These are phyloP conservation scores for Fusarium humuli DNA, from an alignment of 2,329 filamentous ascomycete species.

Conservation along the genomic window DNA sequence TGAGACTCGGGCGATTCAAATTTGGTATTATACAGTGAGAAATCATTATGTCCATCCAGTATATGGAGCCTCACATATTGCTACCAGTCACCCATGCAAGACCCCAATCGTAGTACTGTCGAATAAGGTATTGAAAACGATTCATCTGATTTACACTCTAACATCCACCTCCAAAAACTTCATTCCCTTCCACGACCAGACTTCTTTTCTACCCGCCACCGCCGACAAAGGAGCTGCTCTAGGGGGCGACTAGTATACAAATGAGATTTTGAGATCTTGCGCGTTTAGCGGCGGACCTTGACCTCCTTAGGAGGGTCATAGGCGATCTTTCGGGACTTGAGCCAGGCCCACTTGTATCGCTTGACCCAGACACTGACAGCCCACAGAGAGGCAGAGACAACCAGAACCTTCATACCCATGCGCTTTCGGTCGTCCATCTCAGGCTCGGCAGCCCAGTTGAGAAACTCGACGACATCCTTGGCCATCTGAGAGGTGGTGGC, in stretches of 20 bases:
- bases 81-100: conserved; percentile 2
- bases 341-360: conserved; percentile 98
- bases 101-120: conserved; percentile 30
- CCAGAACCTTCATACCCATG: conserved; percentile 98
- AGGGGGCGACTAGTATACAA: conserved; percentile 59
- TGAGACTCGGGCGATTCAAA: background rate
- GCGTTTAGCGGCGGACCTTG: conserved; percentile 61
- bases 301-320: conserved; percentile 80
- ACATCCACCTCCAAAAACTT: conserved; percentile 48
- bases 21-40: background rate
- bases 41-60: background rate
- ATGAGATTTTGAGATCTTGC: conserved; percentile 48
- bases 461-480: conserved; percentile 98
- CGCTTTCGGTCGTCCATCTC: conserved; percentile 99
- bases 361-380: conserved; percentile 96
- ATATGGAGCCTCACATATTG: conserved; percentile 11
- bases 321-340: conserved; percentile 95
- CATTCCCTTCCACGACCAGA: conserved; percentile 47
- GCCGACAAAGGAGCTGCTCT: conserved; percentile 58
- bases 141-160: conserved; percentile 66
- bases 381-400: conserved; percentile 81
- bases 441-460: conserved; percentile 99
- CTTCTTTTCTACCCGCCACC: conserved; percentile 56
- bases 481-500: conserved; percentile 99
- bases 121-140: conserved; percentile 55